phyloP scores from a whole-genome alignment of 2,329 filamentous ascomycete species.

The Chaetomium globosum region DNA sequence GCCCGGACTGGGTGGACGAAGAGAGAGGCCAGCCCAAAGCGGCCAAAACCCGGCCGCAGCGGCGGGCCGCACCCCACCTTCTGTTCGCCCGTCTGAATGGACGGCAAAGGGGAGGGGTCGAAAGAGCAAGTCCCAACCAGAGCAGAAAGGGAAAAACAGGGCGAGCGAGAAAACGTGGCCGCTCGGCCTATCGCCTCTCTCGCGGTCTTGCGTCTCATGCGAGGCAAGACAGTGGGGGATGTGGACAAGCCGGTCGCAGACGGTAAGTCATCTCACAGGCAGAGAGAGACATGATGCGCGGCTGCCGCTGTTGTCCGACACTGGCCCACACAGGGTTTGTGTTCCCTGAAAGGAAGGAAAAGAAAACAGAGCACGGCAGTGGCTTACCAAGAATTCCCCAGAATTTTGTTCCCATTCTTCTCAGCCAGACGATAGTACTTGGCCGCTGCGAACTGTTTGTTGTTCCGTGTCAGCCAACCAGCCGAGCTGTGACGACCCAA shows the following conservation, averaged over 20 bases:
- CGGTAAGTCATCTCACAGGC: slow-evolving; percentile 1
- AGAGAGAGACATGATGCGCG: background rate
- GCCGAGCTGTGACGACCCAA: slow-evolving; percentile 46
- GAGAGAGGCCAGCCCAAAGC: background rate
- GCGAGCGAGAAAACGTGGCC: slow-evolving; percentile 22
- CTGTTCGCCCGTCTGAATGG: background rate
- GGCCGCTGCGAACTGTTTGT: slow-evolving; percentile 70
- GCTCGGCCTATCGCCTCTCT: slow-evolving; percentile 14
- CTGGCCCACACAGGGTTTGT: background rate
- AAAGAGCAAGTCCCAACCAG: background rate
- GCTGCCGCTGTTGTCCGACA: background rate
- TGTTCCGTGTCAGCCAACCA: slow-evolving; percentile 43
- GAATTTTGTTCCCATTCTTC: slow-evolving; percentile 80
- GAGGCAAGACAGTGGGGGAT: background rate
- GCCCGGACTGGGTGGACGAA: background rate
- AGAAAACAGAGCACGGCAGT: background rate
- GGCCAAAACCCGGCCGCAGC: slow-evolving; percentile 12
- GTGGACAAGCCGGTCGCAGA: background rate
- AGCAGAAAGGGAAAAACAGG: slow-evolving; percentile 27
- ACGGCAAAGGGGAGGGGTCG: background rate
- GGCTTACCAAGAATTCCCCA: slow-evolving; percentile 89
- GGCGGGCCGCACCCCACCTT: slow-evolving; percentile 5
- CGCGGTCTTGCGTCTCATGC: background rate
- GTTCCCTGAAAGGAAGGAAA: background rate
- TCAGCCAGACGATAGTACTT: slow-evolving; percentile 93